These are phyloP conservation scores for Plasmodium vivax DNA, from an alignment of 169 alveolate genomes.

Conservation along the genomic window DNA sequence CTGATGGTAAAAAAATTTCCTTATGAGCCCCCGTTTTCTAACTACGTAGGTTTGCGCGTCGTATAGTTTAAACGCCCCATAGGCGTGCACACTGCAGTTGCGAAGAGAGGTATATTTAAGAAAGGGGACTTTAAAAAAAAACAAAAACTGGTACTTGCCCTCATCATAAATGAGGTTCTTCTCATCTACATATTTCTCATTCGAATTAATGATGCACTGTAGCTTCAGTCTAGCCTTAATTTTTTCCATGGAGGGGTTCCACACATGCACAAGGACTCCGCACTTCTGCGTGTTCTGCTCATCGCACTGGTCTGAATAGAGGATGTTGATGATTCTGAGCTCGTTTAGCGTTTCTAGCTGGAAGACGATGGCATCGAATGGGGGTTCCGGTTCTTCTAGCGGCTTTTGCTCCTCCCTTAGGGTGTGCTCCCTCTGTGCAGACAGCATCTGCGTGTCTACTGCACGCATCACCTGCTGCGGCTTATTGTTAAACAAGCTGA, in stretches of 20 bases:
- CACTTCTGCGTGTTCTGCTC: background rate
- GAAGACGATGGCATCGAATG: slow-evolving; percentile 27
- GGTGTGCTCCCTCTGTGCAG: background rate
- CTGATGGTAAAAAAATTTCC: slow-evolving; percentile 14
- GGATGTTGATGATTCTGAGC: slow-evolving; percentile 21
- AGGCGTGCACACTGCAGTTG: slow-evolving; percentile 50
- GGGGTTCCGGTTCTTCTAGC: background rate
- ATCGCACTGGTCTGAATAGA: slow-evolving; percentile 35
- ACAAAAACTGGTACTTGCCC: slow-evolving; percentile 53
- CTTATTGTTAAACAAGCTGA: background rate
- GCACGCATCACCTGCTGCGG: background rate
- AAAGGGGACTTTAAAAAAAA: slow-evolving; percentile 53
- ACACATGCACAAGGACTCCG: slow-evolving; percentile 36
- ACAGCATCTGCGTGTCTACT: background rate
- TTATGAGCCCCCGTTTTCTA: slow-evolving; percentile 4
- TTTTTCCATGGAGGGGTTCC: slow-evolving; percentile 62
- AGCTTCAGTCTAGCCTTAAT: slow-evolving; percentile 42
- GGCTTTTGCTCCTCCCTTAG: background rate
- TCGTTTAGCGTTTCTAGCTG: slow-evolving; percentile 56
- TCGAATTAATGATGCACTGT: slow-evolving; percentile 2
- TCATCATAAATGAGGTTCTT: slow-evolving; percentile 39
- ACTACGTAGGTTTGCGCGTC: slow-evolving; percentile 33
- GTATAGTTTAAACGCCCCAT: slow-evolving; percentile 65
- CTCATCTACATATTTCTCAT: slow-evolving; percentile 33
- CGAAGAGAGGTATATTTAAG: background rate